Conservation (phyloP, 257 asterid species). For the Gentiana dahurica region DNA sequence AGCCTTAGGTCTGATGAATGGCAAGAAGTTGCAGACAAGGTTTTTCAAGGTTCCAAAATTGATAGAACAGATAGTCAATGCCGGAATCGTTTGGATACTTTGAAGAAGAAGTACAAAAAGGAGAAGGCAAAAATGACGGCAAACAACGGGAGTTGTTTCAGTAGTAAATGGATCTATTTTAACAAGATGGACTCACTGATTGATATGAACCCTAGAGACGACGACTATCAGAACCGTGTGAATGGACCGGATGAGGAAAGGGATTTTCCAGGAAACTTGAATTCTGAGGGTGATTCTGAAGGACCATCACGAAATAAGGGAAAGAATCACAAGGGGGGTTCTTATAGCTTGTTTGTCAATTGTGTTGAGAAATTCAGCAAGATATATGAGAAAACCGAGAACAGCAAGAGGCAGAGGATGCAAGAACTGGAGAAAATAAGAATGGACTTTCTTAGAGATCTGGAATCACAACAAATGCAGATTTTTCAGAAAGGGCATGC, state of each 20-base stretch:
- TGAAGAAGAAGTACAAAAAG: slow-evolving; percentile 93
- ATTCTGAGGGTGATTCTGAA: slow-evolving; percentile 39
- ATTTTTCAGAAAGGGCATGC: slow-evolving; percentile 81
- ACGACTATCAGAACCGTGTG: slow-evolving; percentile 37
- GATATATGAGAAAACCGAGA: slow-evolving; percentile 74
- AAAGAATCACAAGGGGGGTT: slow-evolving; percentile 23
- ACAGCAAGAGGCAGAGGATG: slow-evolving; percentile 65
- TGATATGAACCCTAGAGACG: slow-evolving; percentile 40
- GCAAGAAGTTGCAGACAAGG: slow-evolving; percentile 88
- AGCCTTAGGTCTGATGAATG: slow-evolving; percentile 91
- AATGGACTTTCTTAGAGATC: slow-evolving; percentile 68
- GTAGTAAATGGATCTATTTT: slow-evolving; percentile 68
- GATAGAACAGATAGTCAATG: slow-evolving; percentile 88
- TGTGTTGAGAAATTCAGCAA: slow-evolving; percentile 64
- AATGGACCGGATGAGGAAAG: slow-evolving; percentile 74
- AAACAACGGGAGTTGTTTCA: slow-evolving; percentile 11
- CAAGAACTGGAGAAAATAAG: slow-evolving; percentile 75
- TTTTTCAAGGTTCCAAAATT: slow-evolving; percentile 51
- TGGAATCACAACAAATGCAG: slow-evolving; percentile 69
- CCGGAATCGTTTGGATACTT: slow-evolving; percentile 75
- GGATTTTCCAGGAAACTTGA: slow-evolving; percentile 67
- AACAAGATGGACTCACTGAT: slow-evolving; percentile 57
- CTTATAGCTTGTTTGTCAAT: slow-evolving; percentile 63
- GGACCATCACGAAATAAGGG: slow-evolving; percentile 39
- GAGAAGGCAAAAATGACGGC: slow-evolving; percentile 46